Conservation (phyloP, 176 grass and related monocot genomes). For the Phragmites australis region DNA sequence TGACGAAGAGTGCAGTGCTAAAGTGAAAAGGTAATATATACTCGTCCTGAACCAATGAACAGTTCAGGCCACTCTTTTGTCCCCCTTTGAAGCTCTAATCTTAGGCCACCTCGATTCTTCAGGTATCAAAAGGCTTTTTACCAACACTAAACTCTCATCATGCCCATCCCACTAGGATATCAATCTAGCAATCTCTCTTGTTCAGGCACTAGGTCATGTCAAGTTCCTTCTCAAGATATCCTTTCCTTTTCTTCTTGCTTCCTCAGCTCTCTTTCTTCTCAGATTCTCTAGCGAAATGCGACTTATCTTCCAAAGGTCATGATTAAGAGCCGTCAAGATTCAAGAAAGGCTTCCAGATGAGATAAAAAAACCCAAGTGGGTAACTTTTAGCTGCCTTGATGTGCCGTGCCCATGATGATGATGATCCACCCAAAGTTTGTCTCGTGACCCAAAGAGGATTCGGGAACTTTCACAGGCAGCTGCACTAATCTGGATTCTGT, state of each 20-base stretch:
- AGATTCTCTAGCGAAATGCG: not conserved
- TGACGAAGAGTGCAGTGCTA: not conserved
- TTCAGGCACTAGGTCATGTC: slow-evolving; percentile 7
- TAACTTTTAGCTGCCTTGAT: not conserved
- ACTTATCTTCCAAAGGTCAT: not conserved
- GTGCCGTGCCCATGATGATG: not conserved
- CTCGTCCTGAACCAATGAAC: slow-evolving; percentile 27
- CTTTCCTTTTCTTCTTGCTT: too few species aligned
- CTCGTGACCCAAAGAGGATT: slow-evolving; percentile 46
- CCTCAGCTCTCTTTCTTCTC: not conserved
- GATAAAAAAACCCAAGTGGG: not conserved
- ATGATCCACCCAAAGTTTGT: not conserved
- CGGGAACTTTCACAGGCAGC: slow-evolving; percentile 44
- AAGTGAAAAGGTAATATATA: slow-evolving; percentile 11
- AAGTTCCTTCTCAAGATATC: not conserved
- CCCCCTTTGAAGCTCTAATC: not conserved
- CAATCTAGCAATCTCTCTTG: slow-evolving; percentile 2
- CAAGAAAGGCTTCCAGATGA: not conserved
- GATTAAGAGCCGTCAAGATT: not conserved
- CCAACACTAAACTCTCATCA: not conserved
- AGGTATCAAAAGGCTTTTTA: not conserved
- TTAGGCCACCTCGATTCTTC: slow-evolving; percentile 13
- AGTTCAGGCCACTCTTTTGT: slow-evolving; percentile 4
- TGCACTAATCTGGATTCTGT: too few species aligned
- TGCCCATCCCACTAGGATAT: not conserved